phyloP scores from a whole-genome alignment of 1,284 basidiomycete species.

The Cystobasidium pallidum region DNA sequence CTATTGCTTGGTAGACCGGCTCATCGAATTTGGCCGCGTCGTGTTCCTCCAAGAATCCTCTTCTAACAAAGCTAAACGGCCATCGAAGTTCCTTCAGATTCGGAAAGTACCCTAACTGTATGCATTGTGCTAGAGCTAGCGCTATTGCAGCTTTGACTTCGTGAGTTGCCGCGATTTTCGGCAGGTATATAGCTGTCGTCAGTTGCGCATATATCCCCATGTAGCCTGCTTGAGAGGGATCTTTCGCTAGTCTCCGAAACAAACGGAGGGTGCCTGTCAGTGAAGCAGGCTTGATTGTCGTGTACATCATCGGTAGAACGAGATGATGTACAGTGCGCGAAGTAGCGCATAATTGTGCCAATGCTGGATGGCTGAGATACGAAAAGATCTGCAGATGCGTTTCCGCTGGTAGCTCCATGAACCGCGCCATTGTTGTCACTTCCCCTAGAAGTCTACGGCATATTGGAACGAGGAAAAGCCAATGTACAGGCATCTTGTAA shows the following conservation, averaged over 20 bases:
- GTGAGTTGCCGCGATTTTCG: constrained; percentile 28
- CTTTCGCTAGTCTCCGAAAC: constrained; percentile 12
- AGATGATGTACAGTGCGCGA: constrained; percentile 6
- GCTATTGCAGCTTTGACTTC: constrained; percentile 40
- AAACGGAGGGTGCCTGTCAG: constrained; percentile 23
- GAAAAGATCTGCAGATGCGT: constrained; percentile 7
- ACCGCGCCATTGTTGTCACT: not conserved
- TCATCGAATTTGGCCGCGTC: constrained; percentile 32
- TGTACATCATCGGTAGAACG: constrained; percentile 20
- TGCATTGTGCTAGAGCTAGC: constrained; percentile 3
- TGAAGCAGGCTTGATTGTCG: constrained; percentile 6
- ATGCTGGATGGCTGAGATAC: constrained; percentile 2
- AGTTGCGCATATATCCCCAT: not conserved
- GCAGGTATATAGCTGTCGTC: constrained; percentile 7
- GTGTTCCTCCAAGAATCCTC: constrained; percentile 40
- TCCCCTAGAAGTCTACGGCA: too few relatives aligned
- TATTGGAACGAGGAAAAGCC: not conserved
- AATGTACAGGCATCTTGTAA: too few relatives aligned
- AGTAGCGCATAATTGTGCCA: constrained; percentile 10
- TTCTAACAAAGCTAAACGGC: constrained; percentile 25
- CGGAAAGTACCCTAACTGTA: constrained; percentile 9
- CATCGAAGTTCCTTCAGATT: constrained; percentile 10
- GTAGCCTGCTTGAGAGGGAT: not conserved
- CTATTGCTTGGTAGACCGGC: constrained; percentile 34
- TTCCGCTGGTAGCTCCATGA: constrained; percentile 25